These are phyloP conservation scores for Geotrichum klebahnii DNA, from an alignment of 1,139 yeast species.

Conservation along the genomic window DNA sequence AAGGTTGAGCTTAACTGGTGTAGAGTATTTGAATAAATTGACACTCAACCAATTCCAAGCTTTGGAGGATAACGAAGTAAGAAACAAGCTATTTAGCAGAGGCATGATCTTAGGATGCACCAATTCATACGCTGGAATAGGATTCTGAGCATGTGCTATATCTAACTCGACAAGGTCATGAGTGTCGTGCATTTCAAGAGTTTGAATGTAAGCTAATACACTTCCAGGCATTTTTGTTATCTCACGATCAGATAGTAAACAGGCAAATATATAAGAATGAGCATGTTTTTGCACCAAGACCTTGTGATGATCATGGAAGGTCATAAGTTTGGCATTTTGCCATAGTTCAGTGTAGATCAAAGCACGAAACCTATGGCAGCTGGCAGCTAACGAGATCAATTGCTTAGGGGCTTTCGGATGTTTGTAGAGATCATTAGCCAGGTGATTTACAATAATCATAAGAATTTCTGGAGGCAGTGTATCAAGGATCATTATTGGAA, in stretches of 20 bases:
- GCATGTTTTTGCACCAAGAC: neutral
- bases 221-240: neutral
- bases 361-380: constrained; percentile 1
- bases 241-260: neutral
- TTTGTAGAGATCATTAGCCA: neutral
- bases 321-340: neutral
- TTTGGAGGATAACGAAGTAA: neutral
- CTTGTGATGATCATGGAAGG: neutral
- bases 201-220: neutral
- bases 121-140: neutral
- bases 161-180: no score
- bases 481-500: constrained; percentile 4
- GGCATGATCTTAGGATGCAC: neutral
- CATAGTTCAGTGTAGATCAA: constrained; percentile 1
- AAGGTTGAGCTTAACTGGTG: neutral
- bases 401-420: neutral
- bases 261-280: neutral
- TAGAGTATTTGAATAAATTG: neutral
- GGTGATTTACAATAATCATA: neutral
- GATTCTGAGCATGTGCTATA: no score
- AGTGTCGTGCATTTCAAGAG: neutral
- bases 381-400: neutral
- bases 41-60: neutral
- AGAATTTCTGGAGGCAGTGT: constrained; percentile 5
- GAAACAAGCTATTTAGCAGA: neutral